phyloP scores from a whole-genome alignment of 768 basidiomycete species.

The Trametes sanguinea region DNA sequence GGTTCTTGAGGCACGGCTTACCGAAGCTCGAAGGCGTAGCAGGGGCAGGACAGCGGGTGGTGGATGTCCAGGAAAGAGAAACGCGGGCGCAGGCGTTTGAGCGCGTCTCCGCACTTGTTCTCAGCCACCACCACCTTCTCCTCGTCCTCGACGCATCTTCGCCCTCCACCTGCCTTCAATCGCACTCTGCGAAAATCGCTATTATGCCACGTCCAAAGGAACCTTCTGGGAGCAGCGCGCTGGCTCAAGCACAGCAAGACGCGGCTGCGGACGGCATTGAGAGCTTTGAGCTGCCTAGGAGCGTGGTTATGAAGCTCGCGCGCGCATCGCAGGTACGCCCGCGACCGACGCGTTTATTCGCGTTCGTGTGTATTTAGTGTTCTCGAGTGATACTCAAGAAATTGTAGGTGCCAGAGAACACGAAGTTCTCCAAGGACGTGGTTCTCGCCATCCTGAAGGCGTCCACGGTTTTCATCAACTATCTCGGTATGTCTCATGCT shows the following conservation, averaged over 20 bases:
- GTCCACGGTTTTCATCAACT: constrained; percentile 95
- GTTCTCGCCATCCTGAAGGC: constrained; percentile 82
- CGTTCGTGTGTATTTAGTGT: not conserved
- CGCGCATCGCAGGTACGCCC: constrained; percentile 68
- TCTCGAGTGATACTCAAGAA: not conserved
- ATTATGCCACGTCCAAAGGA: constrained; percentile 74
- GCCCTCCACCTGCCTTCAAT: not conserved
- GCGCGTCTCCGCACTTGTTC: not conserved
- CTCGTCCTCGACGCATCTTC: not conserved
- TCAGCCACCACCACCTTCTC: not conserved
- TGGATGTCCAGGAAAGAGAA: not conserved
- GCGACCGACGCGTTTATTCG: not conserved
- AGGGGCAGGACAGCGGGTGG: too few species aligned
- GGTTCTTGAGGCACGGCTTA: too few species aligned
- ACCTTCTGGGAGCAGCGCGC: constrained; percentile 50
- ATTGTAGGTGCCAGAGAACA: constrained; percentile 74
- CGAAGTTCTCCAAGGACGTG: constrained; percentile 89
- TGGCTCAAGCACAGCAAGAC: constrained; percentile 79
- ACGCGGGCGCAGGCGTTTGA: not conserved
- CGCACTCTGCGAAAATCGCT: not conserved
- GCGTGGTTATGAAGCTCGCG: constrained; percentile 80
- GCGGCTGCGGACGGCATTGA: constrained; percentile 84
- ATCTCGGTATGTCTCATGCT: constrained; percentile 63
- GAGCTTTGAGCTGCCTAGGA: constrained; percentile 86
- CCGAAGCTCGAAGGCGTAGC: too few species aligned